phyloP scores from a whole-genome alignment of 768 basidiomycete species.

The Russula emetica region DNA sequence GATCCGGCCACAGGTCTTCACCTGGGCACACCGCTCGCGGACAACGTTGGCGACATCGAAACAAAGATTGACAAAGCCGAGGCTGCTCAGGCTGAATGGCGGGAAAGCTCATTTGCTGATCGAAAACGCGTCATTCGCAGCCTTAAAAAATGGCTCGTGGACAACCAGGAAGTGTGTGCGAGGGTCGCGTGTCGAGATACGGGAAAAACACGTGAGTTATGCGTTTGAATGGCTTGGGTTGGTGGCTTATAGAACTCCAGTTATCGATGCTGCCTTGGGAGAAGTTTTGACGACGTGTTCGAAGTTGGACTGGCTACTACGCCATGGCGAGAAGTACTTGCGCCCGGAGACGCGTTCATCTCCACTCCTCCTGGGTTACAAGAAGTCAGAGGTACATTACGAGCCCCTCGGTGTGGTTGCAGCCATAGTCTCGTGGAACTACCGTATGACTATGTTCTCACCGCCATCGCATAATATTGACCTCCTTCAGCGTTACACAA shows the following conservation, averaged over 20 bases:
- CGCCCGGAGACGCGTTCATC: slow-evolving; percentile 65
- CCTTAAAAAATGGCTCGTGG: slow-evolving; percentile 86
- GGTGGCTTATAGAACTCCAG: slow-evolving; percentile 39
- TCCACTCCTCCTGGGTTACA: slow-evolving; percentile 69
- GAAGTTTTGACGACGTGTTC: slow-evolving; percentile 94
- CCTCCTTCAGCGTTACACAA: slow-evolving; percentile 75
- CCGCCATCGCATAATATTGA: slow-evolving; percentile 9
- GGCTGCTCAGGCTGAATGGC: slow-evolving; percentile 70
- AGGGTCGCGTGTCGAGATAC: slow-evolving; percentile 89
- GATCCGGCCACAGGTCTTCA: slow-evolving; percentile 89
- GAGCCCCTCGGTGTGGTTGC: slow-evolving; percentile 92
- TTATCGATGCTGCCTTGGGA: slow-evolving; percentile 90
- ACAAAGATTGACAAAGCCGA: slow-evolving; percentile 64
- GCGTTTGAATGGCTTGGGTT: not conserved
- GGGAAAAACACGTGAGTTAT: slow-evolving; percentile 81
- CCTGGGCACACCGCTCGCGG: slow-evolving; percentile 71
- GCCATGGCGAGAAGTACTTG: slow-evolving; percentile 75
- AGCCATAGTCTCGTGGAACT: slow-evolving; percentile 94
- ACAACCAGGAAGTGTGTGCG: slow-evolving; percentile 83
- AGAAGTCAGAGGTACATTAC: slow-evolving; percentile 73
- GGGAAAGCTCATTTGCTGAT: slow-evolving; percentile 67
- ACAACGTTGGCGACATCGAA: slow-evolving; percentile 65
- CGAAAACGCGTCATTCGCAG: slow-evolving; percentile 81
- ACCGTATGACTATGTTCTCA: slow-evolving; percentile 51
- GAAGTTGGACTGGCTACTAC: slow-evolving; percentile 89